Evolutionary conservation across 2,329 filamentous ascomycete genomes (phyloP), one percentile per base, ranked within the genome.

Genomic region (Arthrobotrys sinensis): DNA sequence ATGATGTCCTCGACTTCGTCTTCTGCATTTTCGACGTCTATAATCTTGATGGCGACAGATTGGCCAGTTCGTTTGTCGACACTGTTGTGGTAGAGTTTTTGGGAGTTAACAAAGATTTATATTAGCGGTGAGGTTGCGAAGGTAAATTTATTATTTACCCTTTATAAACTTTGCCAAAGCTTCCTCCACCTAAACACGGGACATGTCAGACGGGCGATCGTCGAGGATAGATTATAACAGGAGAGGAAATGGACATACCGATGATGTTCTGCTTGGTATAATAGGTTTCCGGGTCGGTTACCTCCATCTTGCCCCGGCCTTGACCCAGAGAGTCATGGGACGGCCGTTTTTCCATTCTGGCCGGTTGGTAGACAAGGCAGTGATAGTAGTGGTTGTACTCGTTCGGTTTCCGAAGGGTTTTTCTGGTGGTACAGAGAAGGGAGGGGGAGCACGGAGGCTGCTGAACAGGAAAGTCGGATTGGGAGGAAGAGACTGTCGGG

Each of bases 1-100:
- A 98, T 97, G 82, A 99, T 99, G 85, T 99, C 96, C 86, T 98
- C 96, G 81, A 99, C 95, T 86, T 99, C 96, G 85, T 99, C 96
- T 85, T 99, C 96, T 83, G 96, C 96, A 86, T 96, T 97, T 85
- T 99, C 96, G 81, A 99, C 96, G 83, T 99, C 96, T 84, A 99
- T 98, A 82, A 99, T 89, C 85, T 99, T 99, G 87, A 99, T 99
- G 32, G 96, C 96, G 63, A 99, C 96, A 11, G 95, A 91, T 83
- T 97, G 92, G 43, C 96, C 96, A 16, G 92, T 97, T 64, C 93
- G 90, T 83, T 96, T 97, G 86, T 98, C 95, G 81, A 98, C 93
- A 76, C 92, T 96, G 32, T 81, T 21, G 8, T 4, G 28, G 24
- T 21, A 40, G 45, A 28, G 11, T 46, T 57, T 57, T 36, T 43